Percentiles rank a stretch among this genome's conserved stretches.
These are phyloP conservation scores for Ophiostoma montium DNA, from an alignment of 2,329 filamentous ascomycete species.

Conservation along the genomic window DNA sequence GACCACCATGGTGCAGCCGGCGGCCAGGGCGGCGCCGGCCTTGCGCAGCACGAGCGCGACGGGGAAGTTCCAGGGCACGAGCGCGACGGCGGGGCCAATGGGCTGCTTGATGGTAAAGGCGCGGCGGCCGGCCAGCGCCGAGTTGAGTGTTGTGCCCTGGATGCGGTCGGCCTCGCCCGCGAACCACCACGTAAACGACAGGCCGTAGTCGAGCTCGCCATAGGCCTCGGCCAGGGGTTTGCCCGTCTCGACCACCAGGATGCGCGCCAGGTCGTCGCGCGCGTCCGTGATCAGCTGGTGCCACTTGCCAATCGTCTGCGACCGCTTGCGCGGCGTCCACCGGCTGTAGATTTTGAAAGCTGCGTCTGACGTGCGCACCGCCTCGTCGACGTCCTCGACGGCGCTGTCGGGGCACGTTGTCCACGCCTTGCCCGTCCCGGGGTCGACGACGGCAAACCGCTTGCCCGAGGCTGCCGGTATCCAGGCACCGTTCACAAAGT, in stretches of 20 bases:
- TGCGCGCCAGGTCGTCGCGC: slow-evolving; percentile 25
- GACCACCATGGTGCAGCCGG: slow-evolving; percentile 59
- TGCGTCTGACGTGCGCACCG: slow-evolving; percentile 22
- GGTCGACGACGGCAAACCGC: slow-evolving; percentile 38
- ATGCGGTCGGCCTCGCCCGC: slow-evolving; percentile 33
- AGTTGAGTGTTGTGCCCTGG: slow-evolving; percentile 45
- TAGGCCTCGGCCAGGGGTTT: slow-evolving; percentile 40
- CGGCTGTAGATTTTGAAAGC: slow-evolving; percentile 26
- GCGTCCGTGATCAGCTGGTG: slow-evolving; percentile 22
- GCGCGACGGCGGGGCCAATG: slow-evolving; percentile 50
- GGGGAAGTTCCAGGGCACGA: slow-evolving; percentile 64
- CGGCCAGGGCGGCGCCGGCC: slow-evolving; percentile 51
- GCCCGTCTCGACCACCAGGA: slow-evolving; percentile 36
- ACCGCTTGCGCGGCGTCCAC: slow-evolving; percentile 22
- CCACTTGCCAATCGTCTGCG: slow-evolving; percentile 24
- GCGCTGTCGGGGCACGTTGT: slow-evolving; percentile 34
- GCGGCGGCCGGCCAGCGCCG: slow-evolving; percentile 46
- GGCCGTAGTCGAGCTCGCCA: slow-evolving; percentile 41
- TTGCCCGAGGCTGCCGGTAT: slow-evolving; percentile 29
- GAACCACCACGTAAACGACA: slow-evolving; percentile 43
- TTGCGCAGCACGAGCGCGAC: slow-evolving; percentile 55
- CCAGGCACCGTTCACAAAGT: slow-evolving; percentile 34
- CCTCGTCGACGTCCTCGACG: slow-evolving; percentile 24
- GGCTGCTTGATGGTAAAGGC: slow-evolving; percentile 64
- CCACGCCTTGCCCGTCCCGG: slow-evolving; percentile 35